Evolutionary conservation across 2,329 filamentous ascomycete genomes (phyloP).

Genomic region (Sclerotinia minor): DNA sequence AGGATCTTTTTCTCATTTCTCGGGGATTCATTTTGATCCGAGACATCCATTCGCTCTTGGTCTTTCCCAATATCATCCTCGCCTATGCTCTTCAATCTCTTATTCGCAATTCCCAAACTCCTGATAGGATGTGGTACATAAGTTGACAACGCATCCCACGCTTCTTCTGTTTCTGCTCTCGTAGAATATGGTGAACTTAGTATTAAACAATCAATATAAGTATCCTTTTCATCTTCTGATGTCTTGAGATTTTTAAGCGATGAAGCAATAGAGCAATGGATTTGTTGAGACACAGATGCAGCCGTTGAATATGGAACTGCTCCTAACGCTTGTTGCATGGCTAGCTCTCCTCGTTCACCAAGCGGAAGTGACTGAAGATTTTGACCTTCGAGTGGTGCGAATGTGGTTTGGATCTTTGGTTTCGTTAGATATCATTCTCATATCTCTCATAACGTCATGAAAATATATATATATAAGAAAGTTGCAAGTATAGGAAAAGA

Average conservation of each 20-base stretch:
- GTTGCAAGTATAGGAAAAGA: not conserved
- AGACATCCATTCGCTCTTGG: not conserved
- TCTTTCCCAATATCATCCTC: conserved; percentile 38
- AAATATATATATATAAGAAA: not conserved
- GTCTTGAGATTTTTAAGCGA: conserved; percentile 57
- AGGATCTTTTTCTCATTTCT: not conserved
- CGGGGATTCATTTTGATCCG: not conserved
- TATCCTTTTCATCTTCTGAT: conserved; percentile 35
- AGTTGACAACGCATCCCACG: conserved; percentile 64
- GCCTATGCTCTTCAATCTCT: conserved; percentile 55
- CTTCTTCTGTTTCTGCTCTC: conserved; percentile 56
- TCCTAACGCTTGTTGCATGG: too few relatives aligned
- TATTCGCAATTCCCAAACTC: conserved; percentile 74
- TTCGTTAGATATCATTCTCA: not conserved
- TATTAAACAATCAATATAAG: conserved; percentile 59
- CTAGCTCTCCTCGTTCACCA: not conserved
- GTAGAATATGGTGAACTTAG: conserved; percentile 57
- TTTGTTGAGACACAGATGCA: conserved; percentile 61
- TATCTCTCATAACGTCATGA: not conserved
- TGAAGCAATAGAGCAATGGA: conserved; percentile 64
- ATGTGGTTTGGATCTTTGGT: conserved; percentile 78
- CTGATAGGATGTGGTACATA: conserved; percentile 66
- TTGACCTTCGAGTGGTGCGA: conserved; percentile 65
- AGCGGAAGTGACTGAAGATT: conserved; percentile 48
- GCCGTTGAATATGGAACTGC: conserved; percentile 61